A percentile compares a stretch with the other conserved stretches of the same genome.
These are phyloP conservation scores for Avicennia marina DNA, from an alignment of 257 asterid genomes.

Conservation along the genomic window DNA sequence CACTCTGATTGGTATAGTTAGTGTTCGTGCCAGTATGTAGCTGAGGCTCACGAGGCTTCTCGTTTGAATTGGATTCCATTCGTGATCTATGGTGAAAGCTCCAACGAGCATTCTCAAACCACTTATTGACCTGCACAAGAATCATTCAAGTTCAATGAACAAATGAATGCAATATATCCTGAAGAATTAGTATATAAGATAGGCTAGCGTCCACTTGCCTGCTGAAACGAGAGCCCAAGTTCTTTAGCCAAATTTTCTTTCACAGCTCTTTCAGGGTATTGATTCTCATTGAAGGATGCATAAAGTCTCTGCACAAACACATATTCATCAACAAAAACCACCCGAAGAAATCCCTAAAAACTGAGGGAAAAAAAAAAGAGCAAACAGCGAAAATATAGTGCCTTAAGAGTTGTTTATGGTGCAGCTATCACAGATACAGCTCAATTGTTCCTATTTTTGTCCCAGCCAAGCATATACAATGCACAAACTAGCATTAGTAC, in stretches of 20 bases:
- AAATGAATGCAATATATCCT: not conserved
- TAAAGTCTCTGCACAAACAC: constrained; percentile 61
- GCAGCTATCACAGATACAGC: not conserved
- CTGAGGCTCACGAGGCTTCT: constrained; percentile 32
- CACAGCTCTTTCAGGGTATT: constrained; percentile 58
- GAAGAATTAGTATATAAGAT: too few species aligned
- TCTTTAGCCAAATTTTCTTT: constrained; percentile 72
- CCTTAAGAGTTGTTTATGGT: too few species aligned
- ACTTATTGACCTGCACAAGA: constrained; percentile 58
- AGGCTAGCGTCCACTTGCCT: too few species aligned
- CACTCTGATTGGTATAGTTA: constrained; percentile 19
- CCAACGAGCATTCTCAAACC: constrained; percentile 96
- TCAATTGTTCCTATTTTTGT: not conserved
- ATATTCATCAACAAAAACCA: constrained; percentile 18
- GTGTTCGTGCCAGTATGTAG: constrained; percentile 11
- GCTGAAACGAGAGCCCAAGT: constrained; percentile 54
- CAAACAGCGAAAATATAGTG: too few species aligned
- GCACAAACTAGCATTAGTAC: not conserved
- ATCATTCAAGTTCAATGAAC: not conserved
- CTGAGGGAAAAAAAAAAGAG: too few species aligned
- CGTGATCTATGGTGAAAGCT: constrained; percentile 54
- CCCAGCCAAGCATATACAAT: constrained; percentile 2
- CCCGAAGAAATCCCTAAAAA: constrained; percentile 14
- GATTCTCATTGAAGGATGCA: constrained; percentile 67
- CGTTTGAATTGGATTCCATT: constrained; percentile 28